A percentile compares a stretch with the other conserved stretches of the same genome.
Evolutionary conservation across 345 rosid genomes (phyloP).

Genomic region (Iberis pinnata): DNA sequence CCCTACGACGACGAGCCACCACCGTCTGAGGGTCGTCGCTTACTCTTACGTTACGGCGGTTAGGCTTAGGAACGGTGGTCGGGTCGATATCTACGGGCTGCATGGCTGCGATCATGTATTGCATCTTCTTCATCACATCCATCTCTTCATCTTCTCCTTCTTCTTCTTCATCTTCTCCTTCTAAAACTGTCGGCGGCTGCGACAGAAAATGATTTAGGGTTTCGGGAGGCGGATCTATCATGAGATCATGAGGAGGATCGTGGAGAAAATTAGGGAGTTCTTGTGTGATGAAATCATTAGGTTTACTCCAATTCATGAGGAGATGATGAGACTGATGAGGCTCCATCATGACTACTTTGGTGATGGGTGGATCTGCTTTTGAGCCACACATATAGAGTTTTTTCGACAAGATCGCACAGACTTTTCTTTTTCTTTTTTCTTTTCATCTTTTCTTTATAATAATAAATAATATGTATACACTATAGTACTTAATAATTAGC

Average conservation of each 20-base stretch:
- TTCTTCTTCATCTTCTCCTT: slow-evolving; percentile 46
- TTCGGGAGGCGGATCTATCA: slow-evolving; percentile 21
- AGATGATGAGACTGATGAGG: slow-evolving; percentile 23
- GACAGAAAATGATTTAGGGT: slow-evolving; percentile 23
- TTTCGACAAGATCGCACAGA: slow-evolving; percentile 4
- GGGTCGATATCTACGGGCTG: slow-evolving; percentile 94
- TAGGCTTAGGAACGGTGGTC: slow-evolving; percentile 60
- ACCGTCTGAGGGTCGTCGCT: slow-evolving; percentile 95
- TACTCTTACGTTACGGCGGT: slow-evolving; percentile 74
- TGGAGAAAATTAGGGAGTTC: slow-evolving; percentile 27
- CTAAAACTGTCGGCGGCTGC: slow-evolving; percentile 18
- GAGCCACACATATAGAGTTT: neutral
- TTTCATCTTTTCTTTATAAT: slow-evolving; percentile 5
- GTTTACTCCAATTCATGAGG: slow-evolving; percentile 28
- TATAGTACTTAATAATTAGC: too few relatives aligned
- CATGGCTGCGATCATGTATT: slow-evolving; percentile 83
- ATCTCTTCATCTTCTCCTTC: slow-evolving; percentile 73
- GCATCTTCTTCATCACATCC: slow-evolving; percentile 79
- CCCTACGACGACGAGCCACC: slow-evolving; percentile 84
- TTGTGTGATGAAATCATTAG: slow-evolving; percentile 30
- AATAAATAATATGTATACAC: neutral
- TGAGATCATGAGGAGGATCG: slow-evolving; percentile 15
- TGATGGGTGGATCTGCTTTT: slow-evolving; percentile 20
- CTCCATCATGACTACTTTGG: slow-evolving; percentile 28
- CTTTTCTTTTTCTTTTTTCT: slow-evolving; percentile 17